These are phyloP conservation scores for Fusarium sp. DNA, from an alignment of 2,329 filamentous ascomycete species.

Conservation along the genomic window DNA sequence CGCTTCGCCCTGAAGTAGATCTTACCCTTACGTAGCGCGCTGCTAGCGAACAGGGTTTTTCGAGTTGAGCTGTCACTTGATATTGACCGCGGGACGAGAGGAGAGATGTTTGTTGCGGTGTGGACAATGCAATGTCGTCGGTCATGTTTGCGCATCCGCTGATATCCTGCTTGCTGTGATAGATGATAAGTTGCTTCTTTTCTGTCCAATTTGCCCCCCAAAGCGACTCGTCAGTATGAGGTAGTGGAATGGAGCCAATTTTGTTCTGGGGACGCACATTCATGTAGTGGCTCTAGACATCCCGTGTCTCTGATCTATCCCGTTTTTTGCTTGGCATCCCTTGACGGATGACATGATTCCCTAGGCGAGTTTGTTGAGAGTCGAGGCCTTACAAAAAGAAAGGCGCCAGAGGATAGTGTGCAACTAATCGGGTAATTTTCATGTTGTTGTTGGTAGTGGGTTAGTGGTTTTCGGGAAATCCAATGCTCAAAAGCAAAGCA, in stretches of 20 bases:
- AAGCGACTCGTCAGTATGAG: not conserved
- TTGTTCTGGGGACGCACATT: conserved; percentile 10
- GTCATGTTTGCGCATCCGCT: conserved; percentile 3
- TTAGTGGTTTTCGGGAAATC: too few relatives aligned
- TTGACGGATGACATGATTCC: not conserved
- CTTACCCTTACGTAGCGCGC: not conserved
- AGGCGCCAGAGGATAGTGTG: not conserved
- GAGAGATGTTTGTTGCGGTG: conserved; percentile 7
- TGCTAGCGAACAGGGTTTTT: not conserved
- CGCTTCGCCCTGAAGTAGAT: conserved; percentile 16
- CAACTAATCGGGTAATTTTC: not conserved
- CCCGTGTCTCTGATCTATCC: conserved; percentile 6
- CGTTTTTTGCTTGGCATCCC: not conserved
- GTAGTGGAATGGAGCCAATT: conserved; percentile 21
- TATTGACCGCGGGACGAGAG: not conserved
- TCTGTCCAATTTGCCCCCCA: not conserved
- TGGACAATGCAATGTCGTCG: conserved; percentile 4
- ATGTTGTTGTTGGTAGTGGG: not conserved
- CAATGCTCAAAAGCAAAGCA: not conserved
- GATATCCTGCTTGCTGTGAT: not conserved
- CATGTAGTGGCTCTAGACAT: not conserved
- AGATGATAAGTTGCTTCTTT: not conserved
- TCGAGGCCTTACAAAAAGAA: not conserved
- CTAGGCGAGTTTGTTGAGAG: not conserved
- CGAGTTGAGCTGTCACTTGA: conserved; percentile 6